Conservation (phyloP, 495 filamentous ascomycete species). For the Aspergillus mulundensis region DNA sequence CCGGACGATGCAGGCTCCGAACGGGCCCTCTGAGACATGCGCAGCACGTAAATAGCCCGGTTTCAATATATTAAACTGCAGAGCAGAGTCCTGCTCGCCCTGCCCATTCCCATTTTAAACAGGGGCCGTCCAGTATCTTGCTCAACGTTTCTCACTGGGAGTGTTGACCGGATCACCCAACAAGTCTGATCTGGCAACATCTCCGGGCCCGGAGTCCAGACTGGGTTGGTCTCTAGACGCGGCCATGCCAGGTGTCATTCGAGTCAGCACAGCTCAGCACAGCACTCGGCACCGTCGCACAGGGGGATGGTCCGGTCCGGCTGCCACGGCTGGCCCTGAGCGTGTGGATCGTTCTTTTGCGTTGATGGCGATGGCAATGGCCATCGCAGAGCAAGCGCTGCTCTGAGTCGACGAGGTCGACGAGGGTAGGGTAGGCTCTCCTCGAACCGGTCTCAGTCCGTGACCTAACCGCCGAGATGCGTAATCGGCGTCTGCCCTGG, state of each 20-base stretch:
- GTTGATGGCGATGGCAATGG: neutral
- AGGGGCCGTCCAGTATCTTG: neutral
- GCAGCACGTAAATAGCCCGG: neutral
- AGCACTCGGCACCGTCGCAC: conserved; percentile 2
- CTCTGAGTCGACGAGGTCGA: too few species aligned
- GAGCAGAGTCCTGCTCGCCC: neutral
- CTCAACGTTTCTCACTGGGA: neutral
- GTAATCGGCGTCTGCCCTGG: neutral
- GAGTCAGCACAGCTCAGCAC: too few species aligned
- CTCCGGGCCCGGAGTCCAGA: neutral
- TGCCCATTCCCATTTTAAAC: neutral
- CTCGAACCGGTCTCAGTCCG: neutral
- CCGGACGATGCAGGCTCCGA: conserved; percentile 3
- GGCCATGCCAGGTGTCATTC: neutral
- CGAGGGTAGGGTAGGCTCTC: neutral
- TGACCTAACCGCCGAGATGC: neutral
- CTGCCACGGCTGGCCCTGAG: neutral
- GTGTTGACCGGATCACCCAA: neutral
- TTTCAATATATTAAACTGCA: neutral
- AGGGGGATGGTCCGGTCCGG: neutral
- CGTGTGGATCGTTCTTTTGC: neutral
- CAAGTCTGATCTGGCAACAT: neutral
- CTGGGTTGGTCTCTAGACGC: neutral
- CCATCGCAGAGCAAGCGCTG: too few species aligned
- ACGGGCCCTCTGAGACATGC: neutral